Conservation (phyloP, 208 protist genomes). For the Angomonas ambiguus region DNA sequence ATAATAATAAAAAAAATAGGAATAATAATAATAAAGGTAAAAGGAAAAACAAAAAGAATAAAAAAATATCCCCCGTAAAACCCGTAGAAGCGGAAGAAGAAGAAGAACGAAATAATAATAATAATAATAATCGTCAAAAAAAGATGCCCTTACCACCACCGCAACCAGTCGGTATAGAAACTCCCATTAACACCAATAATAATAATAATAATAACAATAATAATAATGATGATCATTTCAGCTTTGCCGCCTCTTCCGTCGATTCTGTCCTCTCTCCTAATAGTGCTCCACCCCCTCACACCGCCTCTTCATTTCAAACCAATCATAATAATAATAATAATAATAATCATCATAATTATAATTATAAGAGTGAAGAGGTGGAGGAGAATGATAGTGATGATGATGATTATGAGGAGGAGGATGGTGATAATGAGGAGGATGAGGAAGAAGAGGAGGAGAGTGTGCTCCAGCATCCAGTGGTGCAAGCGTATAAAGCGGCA, state of each 20-base stretch:
- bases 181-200: not conserved
- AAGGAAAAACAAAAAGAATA: not conserved
- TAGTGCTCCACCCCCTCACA: too few species aligned
- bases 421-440: not conserved
- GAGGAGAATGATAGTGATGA: too few species aligned
- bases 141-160: too few species aligned
- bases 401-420: not conserved
- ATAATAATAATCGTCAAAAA: too few species aligned
- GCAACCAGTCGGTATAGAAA: too few species aligned
- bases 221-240: not conserved
- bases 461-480: slow-evolving; percentile 8
- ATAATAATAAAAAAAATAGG: not conserved
- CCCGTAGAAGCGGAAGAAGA: not conserved
- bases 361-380: not conserved
- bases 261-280: not conserved
- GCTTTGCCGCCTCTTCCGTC: not conserved
- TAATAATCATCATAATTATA: not conserved
- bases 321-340: slow-evolving; percentile 3
- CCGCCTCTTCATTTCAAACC: not conserved
- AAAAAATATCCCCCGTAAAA: not conserved
- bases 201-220: slow-evolving; percentile 13
- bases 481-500: slow-evolving; percentile 20
- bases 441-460: too few species aligned
- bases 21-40: slow-evolving; percentile 5
- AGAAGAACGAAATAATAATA: too few species aligned